These are phyloP conservation scores for Delphinella strobiligena DNA, from an alignment of 2,329 filamentous ascomycete genomes.

Conservation along the genomic window DNA sequence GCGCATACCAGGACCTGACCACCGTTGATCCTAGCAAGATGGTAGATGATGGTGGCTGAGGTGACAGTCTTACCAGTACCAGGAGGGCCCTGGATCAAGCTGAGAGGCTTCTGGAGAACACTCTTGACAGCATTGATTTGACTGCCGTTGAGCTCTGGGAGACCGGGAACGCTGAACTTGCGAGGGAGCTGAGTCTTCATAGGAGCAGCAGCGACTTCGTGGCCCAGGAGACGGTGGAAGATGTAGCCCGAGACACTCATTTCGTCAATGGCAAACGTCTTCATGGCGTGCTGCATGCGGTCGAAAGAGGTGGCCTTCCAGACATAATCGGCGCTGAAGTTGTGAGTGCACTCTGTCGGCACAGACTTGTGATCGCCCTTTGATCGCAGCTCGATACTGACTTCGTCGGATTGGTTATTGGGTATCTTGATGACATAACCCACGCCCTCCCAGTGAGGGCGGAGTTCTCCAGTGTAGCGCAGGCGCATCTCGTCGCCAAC, in stretches of 20 bases:
- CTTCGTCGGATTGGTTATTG: slow-evolving; percentile 97
- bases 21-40: slow-evolving; percentile 87
- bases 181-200: slow-evolving; percentile 94
- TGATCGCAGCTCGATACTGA: slow-evolving; percentile 85
- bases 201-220: slow-evolving; percentile 85
- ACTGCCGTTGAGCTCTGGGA: slow-evolving; percentile 89
- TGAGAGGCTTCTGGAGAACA: slow-evolving; percentile 84
- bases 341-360: slow-evolving; percentile 90
- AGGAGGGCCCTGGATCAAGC: slow-evolving; percentile 90
- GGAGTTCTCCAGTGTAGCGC: slow-evolving; percentile 89
- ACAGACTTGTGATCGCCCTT: slow-evolving; percentile 94
- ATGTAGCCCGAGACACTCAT: slow-evolving; percentile 98
- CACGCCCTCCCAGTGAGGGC: slow-evolving; percentile 88
- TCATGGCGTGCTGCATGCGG: slow-evolving; percentile 98
- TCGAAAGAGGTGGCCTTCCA: slow-evolving; percentile 99
- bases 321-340: slow-evolving; percentile 97
- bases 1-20: slow-evolving; percentile 94
- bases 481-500: slow-evolving; percentile 98
- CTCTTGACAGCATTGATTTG: slow-evolving; percentile 95
- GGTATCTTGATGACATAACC: slow-evolving; percentile 99
- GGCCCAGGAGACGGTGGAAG: slow-evolving; percentile 89
- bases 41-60: slow-evolving; percentile 96
- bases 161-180: slow-evolving; percentile 88
- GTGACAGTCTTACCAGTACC: slow-evolving; percentile 98
- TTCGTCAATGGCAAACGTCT: slow-evolving; percentile 95